Base-by-base conservation (phyloP, 345 rosid genomes). In the Leavenworthia alabamica region DNA sequence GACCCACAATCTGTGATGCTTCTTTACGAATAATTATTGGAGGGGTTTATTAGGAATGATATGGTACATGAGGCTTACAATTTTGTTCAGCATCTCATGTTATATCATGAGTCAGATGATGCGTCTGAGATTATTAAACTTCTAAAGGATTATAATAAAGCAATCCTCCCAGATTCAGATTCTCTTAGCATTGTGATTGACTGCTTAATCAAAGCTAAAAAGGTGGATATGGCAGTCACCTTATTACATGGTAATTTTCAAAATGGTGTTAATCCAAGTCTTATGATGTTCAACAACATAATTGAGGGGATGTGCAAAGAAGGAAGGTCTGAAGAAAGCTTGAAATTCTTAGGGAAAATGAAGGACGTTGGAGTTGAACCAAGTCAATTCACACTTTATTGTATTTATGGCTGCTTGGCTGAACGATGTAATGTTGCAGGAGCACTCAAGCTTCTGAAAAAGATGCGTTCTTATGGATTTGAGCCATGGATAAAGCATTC, bases 401-500 rank as follows among this genome's bases (percentile, higher is more conserved):
- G 80, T 58, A 78, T 91, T 40, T 84, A 72, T 49, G 86, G 95
- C 37, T 82, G 89, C 66, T 75, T 91, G 37, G 81, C 94, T 80
- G 80, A 63, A 66, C 86, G 59, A 73, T 70, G 63, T 37, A 81
- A 91, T 57, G 73, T 74, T 53, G 69, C 62, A 36, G 89, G 85
- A 68, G 86, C 98, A 44, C 60, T 84, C 28, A 76, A 69, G 67
- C 35, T 83, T 33, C 61, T 82, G 59, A 88, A 73, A 78, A 77
- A 65, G 70, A 86, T 91, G 98, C 87, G 88, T 13, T 24, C 75
- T 54, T 70, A 80, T 73, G 96, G 95, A 56, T 83, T 79, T 28
- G 77, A 80, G 69, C 98, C 98, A 9, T 91, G 90, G 89, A 76
- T 81, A 60, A 91, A 88, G 72, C 80, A 86, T 72, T 76, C 85